Base-by-base conservation (phyloP, 208 protist species). In the Leishmania lainsoni region DNA sequence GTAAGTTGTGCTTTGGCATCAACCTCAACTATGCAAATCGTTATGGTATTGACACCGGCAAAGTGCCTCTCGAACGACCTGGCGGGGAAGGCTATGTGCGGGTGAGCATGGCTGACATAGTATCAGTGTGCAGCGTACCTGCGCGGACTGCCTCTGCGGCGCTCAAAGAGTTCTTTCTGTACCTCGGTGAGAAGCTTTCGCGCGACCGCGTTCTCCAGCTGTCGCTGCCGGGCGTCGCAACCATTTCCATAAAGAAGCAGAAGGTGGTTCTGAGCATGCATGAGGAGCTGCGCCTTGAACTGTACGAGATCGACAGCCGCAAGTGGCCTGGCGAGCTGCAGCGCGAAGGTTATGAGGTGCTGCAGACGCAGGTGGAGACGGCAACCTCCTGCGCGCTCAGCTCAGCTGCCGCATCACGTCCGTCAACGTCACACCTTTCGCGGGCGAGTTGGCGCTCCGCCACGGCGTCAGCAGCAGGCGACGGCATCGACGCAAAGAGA, bases 81-180 rank as follows among this genome's bases (percentile, higher is more conserved):
- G 65, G 61, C 51, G 80, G 77, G 32, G 81, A 63, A 48, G 84
- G 84, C 42, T 81, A 86, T 48, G 80, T 83, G 56, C 71, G 83
- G 35, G 80, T 82, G 66, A 85, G 81, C 78, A 91, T 89, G 86
- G 86, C 91, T 10, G 91, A 96, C 35, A 86, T 97, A 20, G 92
- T 96, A 12, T 68, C 76, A 14, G 83, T 93, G 29, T 92, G 89
- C 61, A 86, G 83, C 1, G 90, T 97, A 20, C 93, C 93, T 2
- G 94, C 93, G n/a, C 83, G 80, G 14, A 94, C 88, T 14, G 92
- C 86, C 26, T 51, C 87, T 0, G 84, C 84, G 49, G 90, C 92
- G n/a, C 89, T 97, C 58, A 89, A 88, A 49, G 92, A 97, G 84
- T 94, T 97, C 54, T 90, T 95, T 61, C 79, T 93, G 76, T 97